phyloP scores from a whole-genome alignment of 2,329 filamentous ascomycete genomes.

The Akanthomyces muscarius region DNA sequence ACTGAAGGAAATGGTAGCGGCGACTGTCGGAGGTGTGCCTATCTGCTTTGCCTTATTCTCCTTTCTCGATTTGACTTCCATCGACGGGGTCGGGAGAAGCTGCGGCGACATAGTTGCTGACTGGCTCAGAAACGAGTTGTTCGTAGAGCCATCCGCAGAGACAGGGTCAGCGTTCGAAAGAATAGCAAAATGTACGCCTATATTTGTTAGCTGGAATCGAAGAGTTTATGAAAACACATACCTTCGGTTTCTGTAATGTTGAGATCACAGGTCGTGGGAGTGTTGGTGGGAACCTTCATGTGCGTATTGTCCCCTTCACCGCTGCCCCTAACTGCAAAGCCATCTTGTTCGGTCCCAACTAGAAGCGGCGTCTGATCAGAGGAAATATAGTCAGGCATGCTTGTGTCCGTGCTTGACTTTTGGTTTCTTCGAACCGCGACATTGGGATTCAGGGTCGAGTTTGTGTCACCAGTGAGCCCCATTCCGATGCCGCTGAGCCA shows the following conservation, averaged over 20 bases:
- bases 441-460: background rate
- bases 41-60: slow-evolving; percentile 29
- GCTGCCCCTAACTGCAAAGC: slow-evolving; percentile 27
- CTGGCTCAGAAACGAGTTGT: slow-evolving; percentile 47
- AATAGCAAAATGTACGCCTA: background rate
- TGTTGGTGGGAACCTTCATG: slow-evolving; percentile 41
- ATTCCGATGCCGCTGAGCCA: slow-evolving; percentile 25
- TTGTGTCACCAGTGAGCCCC: slow-evolving; percentile 2
- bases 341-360: background rate
- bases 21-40: background rate
- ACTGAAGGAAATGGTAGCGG: slow-evolving; percentile 17
- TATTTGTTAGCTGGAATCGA: background rate
- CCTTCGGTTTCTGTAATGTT: slow-evolving; percentile 15
- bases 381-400: slow-evolving; percentile 40
- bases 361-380: slow-evolving; percentile 15
- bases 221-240: background rate
- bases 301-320: slow-evolving; percentile 25
- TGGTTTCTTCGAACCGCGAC: background rate
- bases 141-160: slow-evolving; percentile 38
- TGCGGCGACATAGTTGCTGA: slow-evolving; percentile 36
- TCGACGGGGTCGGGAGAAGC: slow-evolving; percentile 29
- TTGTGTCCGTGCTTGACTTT: slow-evolving; percentile 36
- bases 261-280: slow-evolving; percentile 30
- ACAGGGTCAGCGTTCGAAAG: slow-evolving; percentile 14
- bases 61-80: slow-evolving; percentile 42